Percentiles rank a stretch among this genome's conserved stretches.
These are phyloP conservation scores for Xylariaceae sp. DNA, from an alignment of 2,329 filamentous ascomycete genomes.

Conservation along the genomic window DNA sequence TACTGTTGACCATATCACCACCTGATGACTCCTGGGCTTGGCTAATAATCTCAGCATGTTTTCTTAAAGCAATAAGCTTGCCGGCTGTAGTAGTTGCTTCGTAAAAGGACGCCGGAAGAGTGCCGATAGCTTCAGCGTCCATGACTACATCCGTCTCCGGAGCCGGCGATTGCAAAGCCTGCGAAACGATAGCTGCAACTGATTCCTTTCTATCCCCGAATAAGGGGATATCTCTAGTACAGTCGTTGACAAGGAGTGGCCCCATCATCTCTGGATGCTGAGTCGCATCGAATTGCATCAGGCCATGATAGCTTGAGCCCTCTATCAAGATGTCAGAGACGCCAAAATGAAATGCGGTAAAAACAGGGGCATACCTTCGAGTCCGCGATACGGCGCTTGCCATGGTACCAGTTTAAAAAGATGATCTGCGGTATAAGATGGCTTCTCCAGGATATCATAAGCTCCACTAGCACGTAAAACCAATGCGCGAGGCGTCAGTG, in stretches of 20 bases:
- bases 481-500: slow-evolving; percentile 52
- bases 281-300: slow-evolving; percentile 55
- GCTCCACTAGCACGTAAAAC: slow-evolving; percentile 55
- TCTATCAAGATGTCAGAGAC: slow-evolving; percentile 37
- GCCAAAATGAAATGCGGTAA: neutral
- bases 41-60: slow-evolving; percentile 29
- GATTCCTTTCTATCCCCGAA: slow-evolving; percentile 50
- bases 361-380: slow-evolving; percentile 41
- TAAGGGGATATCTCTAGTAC: slow-evolving; percentile 49
- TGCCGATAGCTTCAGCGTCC: slow-evolving; percentile 35
- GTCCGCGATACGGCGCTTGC: slow-evolving; percentile 53
- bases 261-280: slow-evolving; percentile 50
- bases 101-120: slow-evolving; percentile 39
- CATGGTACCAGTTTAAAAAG: slow-evolving; percentile 57
- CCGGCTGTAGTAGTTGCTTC: slow-evolving; percentile 41
- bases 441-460: slow-evolving; percentile 58
- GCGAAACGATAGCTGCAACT: slow-evolving; percentile 39
- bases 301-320: slow-evolving; percentile 46
- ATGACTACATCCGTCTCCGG: slow-evolving; percentile 34
- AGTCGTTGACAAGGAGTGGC: slow-evolving; percentile 49
- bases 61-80: slow-evolving; percentile 45
- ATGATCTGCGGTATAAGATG: slow-evolving; percentile 53
- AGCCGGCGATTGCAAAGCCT: slow-evolving; percentile 35
- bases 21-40: slow-evolving; percentile 14
- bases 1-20: slow-evolving; percentile 20